Percentiles rank a stretch among this genome's conserved stretches.
These are phyloP conservation scores for Cudoniella acicularis DNA, from an alignment of 495 filamentous ascomycete genomes.

Conservation along the genomic window DNA sequence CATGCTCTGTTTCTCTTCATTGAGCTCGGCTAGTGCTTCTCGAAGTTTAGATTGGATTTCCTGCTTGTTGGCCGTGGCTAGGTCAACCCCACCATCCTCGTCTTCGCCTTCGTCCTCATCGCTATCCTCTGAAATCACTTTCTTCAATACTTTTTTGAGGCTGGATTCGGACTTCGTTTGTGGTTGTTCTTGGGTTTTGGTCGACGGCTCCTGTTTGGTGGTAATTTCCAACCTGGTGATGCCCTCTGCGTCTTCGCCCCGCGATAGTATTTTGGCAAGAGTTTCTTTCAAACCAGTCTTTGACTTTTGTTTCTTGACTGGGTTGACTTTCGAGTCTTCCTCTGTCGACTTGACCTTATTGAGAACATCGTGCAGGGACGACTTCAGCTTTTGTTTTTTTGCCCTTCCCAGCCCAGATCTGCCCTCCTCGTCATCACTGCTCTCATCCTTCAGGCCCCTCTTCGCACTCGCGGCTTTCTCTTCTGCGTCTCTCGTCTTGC, in stretches of 20 bases:
- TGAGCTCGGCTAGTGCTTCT: not conserved
- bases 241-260: not conserved
- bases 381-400: conserved; percentile 33
- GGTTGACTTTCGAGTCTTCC: not conserved
- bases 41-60: not conserved
- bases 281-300: not conserved
- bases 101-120: no score
- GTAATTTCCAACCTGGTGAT: no score
- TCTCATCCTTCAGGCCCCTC: conserved; percentile 22
- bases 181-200: not conserved
- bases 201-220: no score
- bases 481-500: conserved; percentile 28
- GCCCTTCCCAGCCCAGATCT: conserved; percentile 48
- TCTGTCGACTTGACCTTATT: not conserved
- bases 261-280: not conserved
- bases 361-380: not conserved
- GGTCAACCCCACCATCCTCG: no score
- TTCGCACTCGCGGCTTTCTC: conserved; percentile 29
- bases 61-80: not conserved
- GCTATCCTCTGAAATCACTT: not conserved
- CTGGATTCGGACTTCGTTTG: not conserved
- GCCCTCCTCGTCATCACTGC: conserved; percentile 49
- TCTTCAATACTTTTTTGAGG: not conserved
- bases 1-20: not conserved
- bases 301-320: not conserved